Evolutionary conservation across 108 stramenopile genomes (phyloP).

Genomic region (Discostella stelligeroides): DNA sequence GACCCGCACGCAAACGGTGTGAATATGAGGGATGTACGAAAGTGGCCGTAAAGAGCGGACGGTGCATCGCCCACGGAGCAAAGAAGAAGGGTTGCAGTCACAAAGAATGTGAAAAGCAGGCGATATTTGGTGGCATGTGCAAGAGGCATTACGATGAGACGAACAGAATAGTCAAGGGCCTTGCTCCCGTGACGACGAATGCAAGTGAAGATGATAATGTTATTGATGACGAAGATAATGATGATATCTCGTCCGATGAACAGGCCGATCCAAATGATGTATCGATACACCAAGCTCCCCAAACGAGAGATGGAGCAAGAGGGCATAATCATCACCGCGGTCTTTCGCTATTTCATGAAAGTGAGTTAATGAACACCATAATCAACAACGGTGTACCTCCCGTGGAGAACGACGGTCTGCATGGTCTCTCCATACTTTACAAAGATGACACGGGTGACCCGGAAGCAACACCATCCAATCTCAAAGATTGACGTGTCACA

Average conservation of each 20-base stretch:
- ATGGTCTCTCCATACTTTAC: slow-evolving; percentile 17
- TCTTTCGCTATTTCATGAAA: slow-evolving; percentile 34
- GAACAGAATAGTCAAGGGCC: slow-evolving; percentile 31
- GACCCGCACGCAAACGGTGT: slow-evolving; percentile 84
- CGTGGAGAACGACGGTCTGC: slow-evolving; percentile 16
- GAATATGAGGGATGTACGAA: slow-evolving; percentile 71
- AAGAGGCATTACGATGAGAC: slow-evolving; percentile 85
- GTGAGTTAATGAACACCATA: slow-evolving; percentile 32
- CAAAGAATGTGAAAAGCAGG: slow-evolving; percentile 78
- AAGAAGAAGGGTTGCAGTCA: slow-evolving; percentile 83
- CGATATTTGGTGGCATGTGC: slow-evolving; percentile 87
- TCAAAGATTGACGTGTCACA: no score
- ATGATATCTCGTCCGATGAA: not conserved
- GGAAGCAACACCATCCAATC: no score
- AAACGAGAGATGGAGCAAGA: not conserved
- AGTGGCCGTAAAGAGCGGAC: slow-evolving; percentile 87
- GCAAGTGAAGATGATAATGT: slow-evolving; percentile 1
- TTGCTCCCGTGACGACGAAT: slow-evolving; percentile 18
- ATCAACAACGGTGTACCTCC: slow-evolving; percentile 19
- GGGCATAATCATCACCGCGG: slow-evolving; percentile 32
- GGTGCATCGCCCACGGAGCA: slow-evolving; percentile 89
- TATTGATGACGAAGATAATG: not conserved
- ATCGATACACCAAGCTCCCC: not conserved
- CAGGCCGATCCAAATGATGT: no score
- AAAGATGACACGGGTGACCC: no score